Evolutionary conservation across 257 asterid genomes (phyloP).

Genomic region (Solanum sparsipilum): DNA sequence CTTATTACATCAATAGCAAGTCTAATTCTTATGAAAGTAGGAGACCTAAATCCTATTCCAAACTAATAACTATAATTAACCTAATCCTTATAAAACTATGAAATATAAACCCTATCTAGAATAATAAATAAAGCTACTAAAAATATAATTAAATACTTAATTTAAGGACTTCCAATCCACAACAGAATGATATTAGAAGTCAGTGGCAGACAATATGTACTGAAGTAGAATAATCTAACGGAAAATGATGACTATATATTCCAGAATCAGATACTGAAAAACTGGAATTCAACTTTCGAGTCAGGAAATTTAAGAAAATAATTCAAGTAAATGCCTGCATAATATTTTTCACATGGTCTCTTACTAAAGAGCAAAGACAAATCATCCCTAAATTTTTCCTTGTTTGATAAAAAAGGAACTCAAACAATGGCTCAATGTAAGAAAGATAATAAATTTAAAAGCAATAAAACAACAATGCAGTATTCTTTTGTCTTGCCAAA

Average conservation of each 20-base stretch:
- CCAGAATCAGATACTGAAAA: neutral
- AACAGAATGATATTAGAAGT: neutral
- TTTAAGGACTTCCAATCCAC: too few relatives aligned
- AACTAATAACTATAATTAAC: too few relatives aligned
- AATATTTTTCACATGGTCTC: neutral
- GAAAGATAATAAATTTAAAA: neutral
- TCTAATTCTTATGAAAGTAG: too few relatives aligned
- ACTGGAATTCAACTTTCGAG: neutral
- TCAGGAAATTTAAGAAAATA: neutral
- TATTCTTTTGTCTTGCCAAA: neutral
- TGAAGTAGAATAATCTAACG: neutral
- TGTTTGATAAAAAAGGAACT: neutral
- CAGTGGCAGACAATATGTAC: neutral
- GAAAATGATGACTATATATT: neutral
- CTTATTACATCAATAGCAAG: too few relatives aligned
- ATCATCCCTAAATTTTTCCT: neutral
- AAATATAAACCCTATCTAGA: too few relatives aligned
- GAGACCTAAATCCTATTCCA: too few relatives aligned
- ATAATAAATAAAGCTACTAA: too few relatives aligned
- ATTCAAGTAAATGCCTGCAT: neutral
- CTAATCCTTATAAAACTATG: too few relatives aligned
- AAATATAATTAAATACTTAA: too few relatives aligned
- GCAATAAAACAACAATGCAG: neutral
- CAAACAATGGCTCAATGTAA: neutral
- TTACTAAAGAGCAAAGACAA: neutral